phyloP scores from a whole-genome alignment of 2,329 filamentous ascomycete genomes.

The Penicillium sp. region DNA sequence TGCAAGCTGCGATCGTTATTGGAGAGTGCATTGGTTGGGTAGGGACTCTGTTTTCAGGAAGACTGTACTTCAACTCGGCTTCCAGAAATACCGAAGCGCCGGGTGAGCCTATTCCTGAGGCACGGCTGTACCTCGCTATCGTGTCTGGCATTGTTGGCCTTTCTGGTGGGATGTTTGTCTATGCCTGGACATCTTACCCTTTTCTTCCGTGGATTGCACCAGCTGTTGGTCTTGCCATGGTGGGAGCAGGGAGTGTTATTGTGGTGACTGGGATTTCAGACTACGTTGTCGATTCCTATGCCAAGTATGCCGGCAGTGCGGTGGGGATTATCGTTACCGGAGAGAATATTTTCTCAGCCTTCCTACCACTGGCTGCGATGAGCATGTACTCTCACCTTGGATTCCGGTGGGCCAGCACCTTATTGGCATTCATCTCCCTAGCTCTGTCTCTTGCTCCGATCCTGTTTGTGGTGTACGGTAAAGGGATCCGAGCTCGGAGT shows the following conservation, averaged over 20 bases:
- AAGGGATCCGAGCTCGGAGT: constrained; percentile 32
- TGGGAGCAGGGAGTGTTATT: constrained; percentile 43
- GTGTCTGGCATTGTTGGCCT: constrained; percentile 35
- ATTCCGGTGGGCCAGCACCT: constrained; percentile 42
- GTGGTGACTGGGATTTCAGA: constrained; percentile 51
- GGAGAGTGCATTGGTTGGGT: constrained; percentile 43
- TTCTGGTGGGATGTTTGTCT: constrained; percentile 37
- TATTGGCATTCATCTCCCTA: constrained; percentile 44
- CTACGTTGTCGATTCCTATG: constrained; percentile 52
- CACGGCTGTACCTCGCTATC: constrained; percentile 44
- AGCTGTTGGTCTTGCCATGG: constrained; percentile 34
- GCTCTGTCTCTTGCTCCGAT: constrained; percentile 36
- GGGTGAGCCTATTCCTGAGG: constrained; percentile 45
- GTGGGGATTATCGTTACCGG: constrained; percentile 47
- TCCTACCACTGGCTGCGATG: constrained; percentile 45
- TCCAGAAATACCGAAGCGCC: constrained; percentile 40
- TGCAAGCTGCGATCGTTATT: constrained; percentile 44
- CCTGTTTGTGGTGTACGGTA: constrained; percentile 40
- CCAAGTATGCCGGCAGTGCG: constrained; percentile 49
- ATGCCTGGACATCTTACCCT: constrained; percentile 36
- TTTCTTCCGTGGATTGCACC: constrained; percentile 38
- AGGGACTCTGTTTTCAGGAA: constrained; percentile 31
- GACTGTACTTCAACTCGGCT: constrained; percentile 31
- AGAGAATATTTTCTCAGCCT: constrained; percentile 46
- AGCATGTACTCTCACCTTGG: constrained; percentile 41